Conservation (phyloP, 202 grass and related monocot species). For the Zizania palustris region DNA sequence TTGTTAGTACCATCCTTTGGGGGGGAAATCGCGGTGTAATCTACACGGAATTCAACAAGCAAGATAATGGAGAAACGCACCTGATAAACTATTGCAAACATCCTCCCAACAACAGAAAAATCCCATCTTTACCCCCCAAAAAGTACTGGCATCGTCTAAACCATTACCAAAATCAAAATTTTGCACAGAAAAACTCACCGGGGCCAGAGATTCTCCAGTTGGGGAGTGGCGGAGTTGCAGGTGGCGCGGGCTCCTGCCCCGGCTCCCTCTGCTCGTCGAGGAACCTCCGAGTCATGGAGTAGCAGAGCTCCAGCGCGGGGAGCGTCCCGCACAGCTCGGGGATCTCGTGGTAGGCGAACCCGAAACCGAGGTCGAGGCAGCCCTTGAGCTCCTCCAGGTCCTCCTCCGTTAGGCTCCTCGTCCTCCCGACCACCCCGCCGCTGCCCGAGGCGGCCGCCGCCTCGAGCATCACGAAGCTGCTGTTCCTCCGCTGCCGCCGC, state of each 20-base stretch:
- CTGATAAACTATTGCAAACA: slow-evolving; percentile 11
- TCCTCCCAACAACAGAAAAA: background rate
- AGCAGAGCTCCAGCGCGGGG: slow-evolving; percentile 86
- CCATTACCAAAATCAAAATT: background rate
- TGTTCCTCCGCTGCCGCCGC: slow-evolving; percentile 19
- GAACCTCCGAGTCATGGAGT: slow-evolving; percentile 82
- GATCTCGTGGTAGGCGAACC: slow-evolving; percentile 76
- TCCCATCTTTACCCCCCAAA: background rate
- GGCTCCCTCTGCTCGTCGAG: slow-evolving; percentile 59
- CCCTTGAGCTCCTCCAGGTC: slow-evolving; percentile 90
- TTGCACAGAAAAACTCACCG: slow-evolving; percentile 43
- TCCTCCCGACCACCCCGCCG: slow-evolving; percentile 42
- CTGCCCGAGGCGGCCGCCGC: slow-evolving; percentile 28
- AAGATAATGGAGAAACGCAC: slow-evolving; percentile 5
- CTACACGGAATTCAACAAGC: background rate
- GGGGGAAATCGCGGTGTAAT: background rate
- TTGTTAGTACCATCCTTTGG: background rate
- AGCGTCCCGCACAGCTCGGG: slow-evolving; percentile 73
- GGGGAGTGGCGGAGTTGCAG: slow-evolving; percentile 39
- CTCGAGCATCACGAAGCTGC: slow-evolving; percentile 68
- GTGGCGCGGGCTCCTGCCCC: slow-evolving; percentile 22
- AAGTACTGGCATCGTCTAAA: background rate
- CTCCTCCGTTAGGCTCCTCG: slow-evolving; percentile 79
- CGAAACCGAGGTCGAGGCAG: slow-evolving; percentile 91
- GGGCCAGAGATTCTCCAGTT: slow-evolving; percentile 87